Conservation (phyloP, 371 early-diverging fungal species). For the Funneliformis caledonium region DNA sequence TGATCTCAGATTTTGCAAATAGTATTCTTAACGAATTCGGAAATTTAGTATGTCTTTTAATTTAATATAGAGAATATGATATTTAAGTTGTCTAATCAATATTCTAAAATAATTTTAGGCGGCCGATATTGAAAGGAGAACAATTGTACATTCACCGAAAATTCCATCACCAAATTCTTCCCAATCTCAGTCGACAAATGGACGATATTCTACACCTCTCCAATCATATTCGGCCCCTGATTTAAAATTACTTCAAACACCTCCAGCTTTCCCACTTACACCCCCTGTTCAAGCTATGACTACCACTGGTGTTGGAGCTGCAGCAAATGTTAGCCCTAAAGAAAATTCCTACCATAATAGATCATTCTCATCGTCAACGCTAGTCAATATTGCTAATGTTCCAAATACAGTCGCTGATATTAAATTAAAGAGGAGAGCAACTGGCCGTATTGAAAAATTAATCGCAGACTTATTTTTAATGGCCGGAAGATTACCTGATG, state of each 20-base stretch:
- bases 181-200: not conserved
- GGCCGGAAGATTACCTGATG: conserved; percentile 78
- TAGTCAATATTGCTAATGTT: conserved; percentile 40
- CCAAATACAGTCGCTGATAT: conserved; percentile 46
- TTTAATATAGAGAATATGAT: not conserved
- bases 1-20: conserved; percentile 77
- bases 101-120: conserved; percentile 4
- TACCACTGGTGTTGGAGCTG: conserved; percentile 22
- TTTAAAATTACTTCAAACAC: conserved; percentile 8
- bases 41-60: conserved; percentile 51
- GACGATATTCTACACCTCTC: conserved; percentile 1
- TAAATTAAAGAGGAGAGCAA: conserved; percentile 62
- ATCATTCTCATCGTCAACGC: conserved; percentile 38
- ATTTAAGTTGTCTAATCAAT: not conserved
- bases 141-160: conserved; percentile 39
- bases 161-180: conserved; percentile 12
- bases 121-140: conserved; percentile 31
- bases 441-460: conserved; percentile 76
- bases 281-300: conserved; percentile 40
- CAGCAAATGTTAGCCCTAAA: conserved; percentile 29
- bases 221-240: conserved; percentile 25
- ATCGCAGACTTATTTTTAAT: conserved; percentile 79
- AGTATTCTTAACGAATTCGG: conserved; percentile 68
- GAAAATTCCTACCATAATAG: conserved; percentile 27
- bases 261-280: conserved; percentile 19